Percentiles rank a stretch among this genome's conserved stretches.
Conservation (phyloP, 495 filamentous ascomycete genomes). For the Melanomma pulvis-pyrius region DNA sequence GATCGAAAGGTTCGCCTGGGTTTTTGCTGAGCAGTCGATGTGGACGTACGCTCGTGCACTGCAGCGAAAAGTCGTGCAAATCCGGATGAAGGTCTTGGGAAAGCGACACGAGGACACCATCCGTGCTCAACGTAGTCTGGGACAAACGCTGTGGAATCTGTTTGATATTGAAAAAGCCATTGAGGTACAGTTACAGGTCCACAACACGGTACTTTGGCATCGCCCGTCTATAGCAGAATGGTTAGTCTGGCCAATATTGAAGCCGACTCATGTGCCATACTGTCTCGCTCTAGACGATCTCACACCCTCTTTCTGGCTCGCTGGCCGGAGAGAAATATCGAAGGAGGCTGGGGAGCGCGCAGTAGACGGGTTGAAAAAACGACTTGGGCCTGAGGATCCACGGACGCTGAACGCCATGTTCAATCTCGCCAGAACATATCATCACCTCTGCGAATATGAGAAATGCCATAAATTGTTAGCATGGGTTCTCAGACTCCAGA, state of each 20-base stretch:
- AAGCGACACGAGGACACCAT: conserved; percentile 26
- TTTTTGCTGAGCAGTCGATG: conserved; percentile 28
- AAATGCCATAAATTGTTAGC: conserved; percentile 37
- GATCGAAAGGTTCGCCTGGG: conserved; percentile 20
- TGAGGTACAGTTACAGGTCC: conserved; percentile 14
- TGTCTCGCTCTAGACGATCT: conserved; percentile 9
- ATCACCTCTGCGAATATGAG: conserved; percentile 32
- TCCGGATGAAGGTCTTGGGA: conserved; percentile 24
- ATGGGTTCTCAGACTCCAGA: conserved; percentile 40
- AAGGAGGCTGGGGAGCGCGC: conserved; percentile 33
- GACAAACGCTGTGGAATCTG: conserved; percentile 34
- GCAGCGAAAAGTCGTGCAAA: conserved; percentile 22
- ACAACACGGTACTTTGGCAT: conserved; percentile 11
- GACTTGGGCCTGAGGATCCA: conserved; percentile 36
- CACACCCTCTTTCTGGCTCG: conserved; percentile 7
- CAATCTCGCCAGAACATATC: conserved; percentile 34
- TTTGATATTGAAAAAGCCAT: conserved; percentile 24
- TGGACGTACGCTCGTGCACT: conserved; percentile 29
- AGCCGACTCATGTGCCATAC: conserved; percentile 39
- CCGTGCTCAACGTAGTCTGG: conserved; percentile 32
- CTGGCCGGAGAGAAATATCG: conserved; percentile 34
- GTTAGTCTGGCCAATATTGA: conserved; percentile 27
- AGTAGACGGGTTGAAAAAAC: conserved; percentile 31
- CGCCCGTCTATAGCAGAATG: conserved; percentile 21
- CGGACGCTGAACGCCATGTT: conserved; percentile 42